phyloP scores from a whole-genome alignment of 208 protist species.

The Plasmodiophora brassicae region DNA sequence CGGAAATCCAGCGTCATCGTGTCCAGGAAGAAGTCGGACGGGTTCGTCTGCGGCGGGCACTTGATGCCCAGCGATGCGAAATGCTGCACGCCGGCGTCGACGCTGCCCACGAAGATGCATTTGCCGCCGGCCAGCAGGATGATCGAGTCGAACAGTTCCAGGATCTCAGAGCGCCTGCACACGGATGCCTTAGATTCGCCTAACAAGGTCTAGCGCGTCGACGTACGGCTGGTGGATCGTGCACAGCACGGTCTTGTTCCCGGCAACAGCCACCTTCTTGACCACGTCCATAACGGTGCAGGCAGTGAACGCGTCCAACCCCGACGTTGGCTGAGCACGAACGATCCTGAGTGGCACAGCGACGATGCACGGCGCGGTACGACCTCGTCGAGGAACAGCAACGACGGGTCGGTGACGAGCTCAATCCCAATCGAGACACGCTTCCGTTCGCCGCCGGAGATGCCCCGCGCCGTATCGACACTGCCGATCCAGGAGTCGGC shows the following conservation, averaged over 20 bases:
- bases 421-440: slow-evolving; percentile 40
- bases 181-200: no score
- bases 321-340: slow-evolving; percentile 31
- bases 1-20: slow-evolving; percentile 7
- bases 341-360: neutral
- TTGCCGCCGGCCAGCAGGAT: neutral
- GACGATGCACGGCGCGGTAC: neutral
- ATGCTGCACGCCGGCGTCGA: neutral
- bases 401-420: slow-evolving; percentile 22
- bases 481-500: neutral
- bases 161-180: neutral
- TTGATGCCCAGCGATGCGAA: neutral
- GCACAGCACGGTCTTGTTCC: neutral
- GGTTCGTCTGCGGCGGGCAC: neutral
- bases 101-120: neutral
- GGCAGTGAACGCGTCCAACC: slow-evolving; percentile 45
- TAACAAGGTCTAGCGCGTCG: no score
- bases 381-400: slow-evolving; percentile 52
- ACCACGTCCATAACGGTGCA: slow-evolving; percentile 37
- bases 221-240: slow-evolving; percentile 14
- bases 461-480: neutral
- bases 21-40: neutral
- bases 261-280: neutral
- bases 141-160: neutral
- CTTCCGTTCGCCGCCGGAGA: slow-evolving; percentile 30